Evolutionary conservation across 371 early-diverging fungal genomes (phyloP).

Genomic region (Encephalitozoon cuniculi): DNA sequence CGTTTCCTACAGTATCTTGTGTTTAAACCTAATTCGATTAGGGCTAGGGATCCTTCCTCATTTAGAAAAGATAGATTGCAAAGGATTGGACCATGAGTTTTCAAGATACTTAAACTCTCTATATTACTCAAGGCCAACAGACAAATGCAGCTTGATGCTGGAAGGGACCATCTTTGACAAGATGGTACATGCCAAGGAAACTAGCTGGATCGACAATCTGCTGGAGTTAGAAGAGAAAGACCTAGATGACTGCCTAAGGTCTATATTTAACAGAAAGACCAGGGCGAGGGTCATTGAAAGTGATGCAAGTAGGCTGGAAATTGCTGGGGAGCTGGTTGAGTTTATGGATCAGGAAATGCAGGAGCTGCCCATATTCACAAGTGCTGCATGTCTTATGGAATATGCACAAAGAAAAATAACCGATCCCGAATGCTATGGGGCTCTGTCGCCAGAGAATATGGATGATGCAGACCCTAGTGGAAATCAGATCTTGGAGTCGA

Average conservation of each 20-base stretch:
- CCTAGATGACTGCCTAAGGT: neutral
- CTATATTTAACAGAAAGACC: neutral
- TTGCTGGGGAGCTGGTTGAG: neutral
- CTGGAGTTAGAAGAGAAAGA: neutral
- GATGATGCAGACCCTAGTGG: no score
- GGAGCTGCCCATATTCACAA: neutral
- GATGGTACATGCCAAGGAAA: neutral
- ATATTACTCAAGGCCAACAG: neutral
- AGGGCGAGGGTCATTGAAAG: conserved; percentile 12
- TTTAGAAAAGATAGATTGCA: neutral
- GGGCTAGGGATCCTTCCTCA: neutral
- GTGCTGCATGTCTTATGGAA: neutral
- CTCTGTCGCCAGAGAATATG: neutral
- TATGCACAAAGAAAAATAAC: neutral
- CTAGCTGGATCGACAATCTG: neutral
- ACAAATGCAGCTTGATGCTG: neutral
- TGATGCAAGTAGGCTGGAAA: neutral
- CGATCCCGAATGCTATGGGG: neutral
- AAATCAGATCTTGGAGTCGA: neutral
- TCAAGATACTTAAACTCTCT: neutral
- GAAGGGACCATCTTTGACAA: neutral
- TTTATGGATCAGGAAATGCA: neutral
- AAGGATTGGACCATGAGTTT: neutral
- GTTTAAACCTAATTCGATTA: neutral
- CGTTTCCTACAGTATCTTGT: neutral